Conservation (phyloP, 192 early-diverging fungal species). For the Anaeromyces robustus region DNA sequence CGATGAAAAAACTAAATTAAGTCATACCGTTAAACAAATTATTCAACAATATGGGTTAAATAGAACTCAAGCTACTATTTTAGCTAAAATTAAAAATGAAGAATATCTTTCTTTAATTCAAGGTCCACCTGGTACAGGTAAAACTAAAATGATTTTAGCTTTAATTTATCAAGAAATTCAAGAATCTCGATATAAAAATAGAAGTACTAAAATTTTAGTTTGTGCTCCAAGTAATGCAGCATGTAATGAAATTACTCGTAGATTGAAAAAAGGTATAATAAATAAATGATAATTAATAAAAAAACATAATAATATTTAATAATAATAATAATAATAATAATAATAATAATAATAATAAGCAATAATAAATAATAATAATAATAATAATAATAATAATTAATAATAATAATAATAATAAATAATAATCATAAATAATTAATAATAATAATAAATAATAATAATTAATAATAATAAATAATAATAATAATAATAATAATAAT, state of each 20-base stretch:
- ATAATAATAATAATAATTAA: too few species aligned
- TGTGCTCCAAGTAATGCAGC: conserved; percentile 93
- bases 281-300: conserved; percentile 33
- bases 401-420: too few species aligned
- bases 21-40: neutral
- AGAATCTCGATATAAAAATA: conserved; percentile 28
- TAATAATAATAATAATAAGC: too few species aligned
- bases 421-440: too few species aligned
- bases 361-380: too few species aligned
- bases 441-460: too few species aligned
- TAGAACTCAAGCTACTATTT: conserved; percentile 74
- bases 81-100: conserved; percentile 35
- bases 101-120: conserved; percentile 83
- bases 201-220: conserved; percentile 45
- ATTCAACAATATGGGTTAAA: conserved; percentile 54
- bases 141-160: conserved; percentile 81
- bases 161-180: conserved; percentile 29
- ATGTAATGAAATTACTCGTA: conserved; percentile 82
- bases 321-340: too few species aligned
- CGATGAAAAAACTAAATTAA: neutral
- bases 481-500: too few species aligned
- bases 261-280: conserved; percentile 60
- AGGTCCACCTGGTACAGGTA: conserved; percentile 54
- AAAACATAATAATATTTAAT: too few species aligned
- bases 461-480: too few species aligned